Evolutionary conservation across 805 yeast genomes (phyloP), one percentile per base, ranked within the genome.

Genomic region (Candida glaebosa): DNA sequence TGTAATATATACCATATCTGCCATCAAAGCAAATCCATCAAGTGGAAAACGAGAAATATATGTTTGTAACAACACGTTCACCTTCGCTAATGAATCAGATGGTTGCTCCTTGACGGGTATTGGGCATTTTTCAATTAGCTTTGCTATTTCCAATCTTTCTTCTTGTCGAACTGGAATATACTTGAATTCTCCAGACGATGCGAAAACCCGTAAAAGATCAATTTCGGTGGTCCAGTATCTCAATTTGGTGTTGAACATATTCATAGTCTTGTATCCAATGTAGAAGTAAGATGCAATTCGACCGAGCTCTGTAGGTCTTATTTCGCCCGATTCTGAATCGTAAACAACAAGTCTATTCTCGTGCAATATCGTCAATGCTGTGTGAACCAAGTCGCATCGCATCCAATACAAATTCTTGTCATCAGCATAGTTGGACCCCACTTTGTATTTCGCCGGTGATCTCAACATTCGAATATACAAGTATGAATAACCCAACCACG

Each of bases 1-100:
- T 0, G 93, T 85, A 31, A 93, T 79, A 57, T 87, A 93, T 3
- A 87, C 73, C 96, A 90, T 88, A 66, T 93, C 99, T 0, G 96
- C 81, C 75, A 84, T 80, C 45, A 95, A 63, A 0, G 97, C 96
- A 65, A 87, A 87, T 0, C 98, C 98, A 1, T 85, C 93, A 14
- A 93, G 67, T 7, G 71, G 66, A 18, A 90, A 65, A 28, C 82
- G 64, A 1, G 96, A 85, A n/a, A 93, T 86, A 53, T 86, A 88
- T 0, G 96, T 78, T 56, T 93, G 99, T 9, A 93, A 64, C 28
- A 93, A 61, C 5, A 88, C 78, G 49, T 82, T 88, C 16, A 87
- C 76, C 58, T 93, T 93, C 0, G 95, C 84, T 14, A 78, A 58
- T 0, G 90, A 82, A 44, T 87, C 91, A 34, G 74, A 79, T 0